Evolutionary conservation across 139 green algal species (phyloP).

Genomic region (Chlamydomonas incerta): DNA sequence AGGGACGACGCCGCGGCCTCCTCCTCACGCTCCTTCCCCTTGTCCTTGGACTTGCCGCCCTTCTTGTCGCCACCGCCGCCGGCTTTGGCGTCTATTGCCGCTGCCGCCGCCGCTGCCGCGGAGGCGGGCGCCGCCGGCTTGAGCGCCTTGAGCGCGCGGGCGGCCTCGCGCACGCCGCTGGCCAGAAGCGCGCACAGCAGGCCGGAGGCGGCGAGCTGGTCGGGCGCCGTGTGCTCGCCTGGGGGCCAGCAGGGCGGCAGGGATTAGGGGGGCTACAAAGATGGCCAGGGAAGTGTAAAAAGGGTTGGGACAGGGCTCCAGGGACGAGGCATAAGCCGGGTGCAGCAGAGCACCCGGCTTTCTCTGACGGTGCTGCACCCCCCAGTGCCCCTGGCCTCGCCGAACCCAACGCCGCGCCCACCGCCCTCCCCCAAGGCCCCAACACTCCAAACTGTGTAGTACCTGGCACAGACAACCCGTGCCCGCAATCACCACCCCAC

Average conservation of each 20-base stretch:
- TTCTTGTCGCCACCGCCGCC: background rate
- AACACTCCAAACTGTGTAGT: too few species aligned
- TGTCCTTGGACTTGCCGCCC: background rate
- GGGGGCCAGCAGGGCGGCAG: too few species aligned
- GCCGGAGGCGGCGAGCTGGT: slow-evolving; percentile 9
- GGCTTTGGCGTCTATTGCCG: background rate
- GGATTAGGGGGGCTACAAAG: too few species aligned
- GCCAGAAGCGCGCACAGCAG: background rate
- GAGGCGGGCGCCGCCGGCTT: background rate
- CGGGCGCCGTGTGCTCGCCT: slow-evolving; percentile 33
- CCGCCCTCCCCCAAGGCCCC: too few species aligned
- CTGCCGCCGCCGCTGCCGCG: background rate
- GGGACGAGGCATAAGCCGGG: too few species aligned
- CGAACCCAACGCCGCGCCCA: too few species aligned
- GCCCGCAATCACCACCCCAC: background rate
- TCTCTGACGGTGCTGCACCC: too few species aligned
- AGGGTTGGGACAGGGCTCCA: background rate
- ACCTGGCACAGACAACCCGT: too few species aligned
- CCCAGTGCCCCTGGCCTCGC: too few species aligned
- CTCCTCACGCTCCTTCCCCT: too few species aligned
- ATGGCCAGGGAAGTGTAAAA: too few species aligned
- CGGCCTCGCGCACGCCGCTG: slow-evolving; percentile 31
- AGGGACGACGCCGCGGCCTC: background rate
- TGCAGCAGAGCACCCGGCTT: too few species aligned
- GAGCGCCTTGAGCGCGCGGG: slow-evolving; percentile 1